phyloP scores from a whole-genome alignment of 2,329 filamentous ascomycete species.

The Pseudocercospora pini-densiflorae region DNA sequence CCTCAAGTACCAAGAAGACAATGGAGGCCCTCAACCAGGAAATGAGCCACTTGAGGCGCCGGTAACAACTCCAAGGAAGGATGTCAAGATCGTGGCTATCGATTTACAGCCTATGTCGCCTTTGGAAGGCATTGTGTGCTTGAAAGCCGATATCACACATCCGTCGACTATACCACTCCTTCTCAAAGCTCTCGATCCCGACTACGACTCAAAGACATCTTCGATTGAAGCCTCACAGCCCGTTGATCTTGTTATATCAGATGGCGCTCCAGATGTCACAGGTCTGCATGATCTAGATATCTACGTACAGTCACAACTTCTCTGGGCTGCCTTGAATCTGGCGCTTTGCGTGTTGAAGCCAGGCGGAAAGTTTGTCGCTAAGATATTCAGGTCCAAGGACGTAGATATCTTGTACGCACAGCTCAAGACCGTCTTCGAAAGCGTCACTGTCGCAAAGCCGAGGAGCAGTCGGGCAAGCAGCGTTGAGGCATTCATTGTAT shows the following conservation, averaged over 20 bases:
- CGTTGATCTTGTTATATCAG: slow-evolving; percentile 92
- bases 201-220: slow-evolving; percentile 45
- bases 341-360: slow-evolving; percentile 90
- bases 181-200: slow-evolving; percentile 79
- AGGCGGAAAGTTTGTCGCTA: slow-evolving; percentile 95
- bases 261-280: slow-evolving; percentile 95
- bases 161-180: slow-evolving; percentile 91
- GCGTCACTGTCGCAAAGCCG: slow-evolving; percentile 90
- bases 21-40: neutral
- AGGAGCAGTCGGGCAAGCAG: slow-evolving; percentile 93
- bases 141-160: slow-evolving; percentile 96
- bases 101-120: slow-evolving; percentile 96
- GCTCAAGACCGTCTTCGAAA: slow-evolving; percentile 85
- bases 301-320: slow-evolving; percentile 93
- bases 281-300: slow-evolving; percentile 97
- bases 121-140: slow-evolving; percentile 85
- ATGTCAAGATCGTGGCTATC: slow-evolving; percentile 93
- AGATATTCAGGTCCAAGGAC: slow-evolving; percentile 93
- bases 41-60: slow-evolving; percentile 3
- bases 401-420: slow-evolving; percentile 96
- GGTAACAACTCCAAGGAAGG: slow-evolving; percentile 29
- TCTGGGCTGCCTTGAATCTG: slow-evolving; percentile 92
- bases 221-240: slow-evolving; percentile 65
- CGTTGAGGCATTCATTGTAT: slow-evolving; percentile 96
- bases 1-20: slow-evolving; percentile 23